Conservation (phyloP, 495 filamentous ascomycete genomes). For the Lasiosphaeriaceae sp. region DNA sequence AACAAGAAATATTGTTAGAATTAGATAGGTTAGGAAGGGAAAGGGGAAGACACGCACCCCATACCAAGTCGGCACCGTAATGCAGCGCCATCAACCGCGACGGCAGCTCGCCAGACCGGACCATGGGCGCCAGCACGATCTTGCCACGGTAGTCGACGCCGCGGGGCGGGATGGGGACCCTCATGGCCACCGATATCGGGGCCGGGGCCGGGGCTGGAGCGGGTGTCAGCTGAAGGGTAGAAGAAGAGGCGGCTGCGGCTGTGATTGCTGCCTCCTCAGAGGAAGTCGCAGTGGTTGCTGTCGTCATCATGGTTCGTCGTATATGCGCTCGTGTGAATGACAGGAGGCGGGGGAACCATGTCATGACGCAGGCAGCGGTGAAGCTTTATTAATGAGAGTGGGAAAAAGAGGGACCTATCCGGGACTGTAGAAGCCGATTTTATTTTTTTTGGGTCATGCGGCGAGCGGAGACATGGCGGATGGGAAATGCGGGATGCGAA, state of each 20-base stretch:
- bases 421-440: no score
- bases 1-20: no score
- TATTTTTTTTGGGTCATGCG: no score
- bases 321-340: not conserved
- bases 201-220: no score
- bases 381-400: no score
- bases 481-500: no score
- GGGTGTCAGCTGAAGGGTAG: no score
- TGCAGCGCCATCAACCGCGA: slow-evolving; percentile 81
- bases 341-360: not conserved
- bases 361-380: not conserved
- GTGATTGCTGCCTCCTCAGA: not conserved
- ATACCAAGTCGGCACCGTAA: slow-evolving; percentile 95
- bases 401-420: no score
- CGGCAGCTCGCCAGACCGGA: slow-evolving; percentile 89
- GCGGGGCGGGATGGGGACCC: slow-evolving; percentile 77
- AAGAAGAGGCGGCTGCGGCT: slow-evolving; percentile 1
- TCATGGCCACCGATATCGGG: slow-evolving; percentile 10
- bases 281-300: not conserved
- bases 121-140: slow-evolving; percentile 95
- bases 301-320: not conserved
- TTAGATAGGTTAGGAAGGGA: not conserved
- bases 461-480: no score
- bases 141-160: slow-evolving; percentile 93
- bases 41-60: slow-evolving; percentile 54